Evolutionary conservation across 352 stramenopile species (phyloP).

Genomic region (Phytophthora colocasiae): DNA sequence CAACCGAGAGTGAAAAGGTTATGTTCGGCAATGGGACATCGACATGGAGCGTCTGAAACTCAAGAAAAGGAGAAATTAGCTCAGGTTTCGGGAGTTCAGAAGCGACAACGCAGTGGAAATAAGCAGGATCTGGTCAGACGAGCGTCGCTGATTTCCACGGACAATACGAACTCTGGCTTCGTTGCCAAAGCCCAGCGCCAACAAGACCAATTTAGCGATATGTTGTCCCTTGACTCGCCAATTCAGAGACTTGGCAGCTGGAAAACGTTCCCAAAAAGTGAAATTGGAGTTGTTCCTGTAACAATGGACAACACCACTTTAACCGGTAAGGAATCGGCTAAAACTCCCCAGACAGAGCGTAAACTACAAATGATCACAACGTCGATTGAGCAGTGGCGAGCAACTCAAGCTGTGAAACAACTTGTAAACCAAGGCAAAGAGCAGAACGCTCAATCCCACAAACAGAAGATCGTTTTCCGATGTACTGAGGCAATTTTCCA

Average conservation of each 20-base stretch:
- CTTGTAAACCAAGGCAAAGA: slow-evolving; percentile 37
- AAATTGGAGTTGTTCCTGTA: too few species aligned
- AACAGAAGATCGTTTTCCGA: slow-evolving; percentile 31
- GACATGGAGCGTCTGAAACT: slow-evolving; percentile 3
- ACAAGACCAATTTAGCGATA: slow-evolving; percentile 56
- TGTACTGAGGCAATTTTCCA: slow-evolving; percentile 56
- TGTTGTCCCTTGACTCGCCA: slow-evolving; percentile 41
- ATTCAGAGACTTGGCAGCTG: slow-evolving; percentile 1
- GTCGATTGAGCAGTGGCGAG: slow-evolving; percentile 57
- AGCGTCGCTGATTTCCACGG: slow-evolving; percentile 3
- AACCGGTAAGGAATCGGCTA: not conserved
- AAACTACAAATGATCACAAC: slow-evolving; percentile 43
- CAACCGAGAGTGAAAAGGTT: slow-evolving; percentile 29
- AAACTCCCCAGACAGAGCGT: slow-evolving; percentile 5
- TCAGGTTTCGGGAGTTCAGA: slow-evolving; percentile 1
- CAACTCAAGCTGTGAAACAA: slow-evolving; percentile 38
- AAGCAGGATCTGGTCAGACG: slow-evolving; percentile 13
- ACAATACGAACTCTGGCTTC: not conserved
- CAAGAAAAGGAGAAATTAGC: not conserved
- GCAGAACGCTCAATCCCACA: slow-evolving; percentile 28
- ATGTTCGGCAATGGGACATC: slow-evolving; percentile 12
- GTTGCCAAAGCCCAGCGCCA: slow-evolving; percentile 1
- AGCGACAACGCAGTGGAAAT: slow-evolving; percentile 6
- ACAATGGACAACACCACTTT: not conserved
- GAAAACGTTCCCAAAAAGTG: not conserved